Evolutionary conservation across 176 grass and related monocot genomes (phyloP).

Genomic region (Bonia amplexicaulis): DNA sequence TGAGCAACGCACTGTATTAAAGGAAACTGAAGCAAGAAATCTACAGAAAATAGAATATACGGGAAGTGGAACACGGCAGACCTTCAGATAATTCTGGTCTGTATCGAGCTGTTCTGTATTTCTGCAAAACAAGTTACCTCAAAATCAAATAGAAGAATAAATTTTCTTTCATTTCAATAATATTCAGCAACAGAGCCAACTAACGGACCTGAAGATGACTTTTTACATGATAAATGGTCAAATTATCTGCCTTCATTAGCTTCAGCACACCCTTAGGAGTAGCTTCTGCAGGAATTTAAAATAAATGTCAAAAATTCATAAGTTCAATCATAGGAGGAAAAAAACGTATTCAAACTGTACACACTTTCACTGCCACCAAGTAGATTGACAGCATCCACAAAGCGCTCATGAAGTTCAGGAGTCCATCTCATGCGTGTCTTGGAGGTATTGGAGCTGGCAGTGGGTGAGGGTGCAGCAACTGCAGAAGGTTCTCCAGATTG

Average conservation of each 20-base stretch:
- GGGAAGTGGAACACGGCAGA: slow-evolving; percentile 12
- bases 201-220: slow-evolving; percentile 84
- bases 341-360: slow-evolving; percentile 20
- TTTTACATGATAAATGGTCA: slow-evolving; percentile 99
- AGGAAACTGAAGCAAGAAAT: background rate
- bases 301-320: slow-evolving; percentile 19
- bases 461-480: slow-evolving; percentile 43
- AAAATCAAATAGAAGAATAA: slow-evolving; percentile 21
- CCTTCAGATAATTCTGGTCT: slow-evolving; percentile 96
- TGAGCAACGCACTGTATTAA: background rate
- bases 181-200: slow-evolving; percentile 8
- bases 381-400: slow-evolving; percentile 87
- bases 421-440: slow-evolving; percentile 97
- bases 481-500: slow-evolving; percentile 50
- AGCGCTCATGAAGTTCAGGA: slow-evolving; percentile 89
- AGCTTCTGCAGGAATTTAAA: slow-evolving; percentile 62
- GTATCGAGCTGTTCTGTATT: slow-evolving; percentile 94
- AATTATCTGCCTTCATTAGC: slow-evolving; percentile 96
- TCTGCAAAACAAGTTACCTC: slow-evolving; percentile 52
- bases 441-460: slow-evolving; percentile 38
- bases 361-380: slow-evolving; percentile 98
- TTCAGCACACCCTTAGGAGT: slow-evolving; percentile 97
- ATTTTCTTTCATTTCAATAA: background rate
- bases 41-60: background rate
- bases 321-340: background rate